Conservation (phyloP, 2,329 filamentous ascomycete species). For the Bertia moriformis region DNA sequence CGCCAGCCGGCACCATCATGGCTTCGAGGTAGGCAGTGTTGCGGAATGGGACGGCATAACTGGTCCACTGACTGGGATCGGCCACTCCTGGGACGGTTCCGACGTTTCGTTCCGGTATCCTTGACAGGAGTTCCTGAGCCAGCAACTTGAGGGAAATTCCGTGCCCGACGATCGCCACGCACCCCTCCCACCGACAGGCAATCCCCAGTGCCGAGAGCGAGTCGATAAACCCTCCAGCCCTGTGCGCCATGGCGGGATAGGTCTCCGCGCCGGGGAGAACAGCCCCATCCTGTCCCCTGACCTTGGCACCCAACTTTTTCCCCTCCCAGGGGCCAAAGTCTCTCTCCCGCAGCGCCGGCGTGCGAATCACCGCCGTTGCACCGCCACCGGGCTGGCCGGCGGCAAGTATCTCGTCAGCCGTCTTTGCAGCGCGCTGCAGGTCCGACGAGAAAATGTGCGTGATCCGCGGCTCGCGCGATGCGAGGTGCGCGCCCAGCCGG, state of each 20-base stretch:
- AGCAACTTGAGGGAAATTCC: not conserved
- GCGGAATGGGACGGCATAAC: conserved; percentile 7
- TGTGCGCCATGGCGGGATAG: conserved; percentile 20
- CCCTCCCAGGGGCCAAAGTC: conserved; percentile 63
- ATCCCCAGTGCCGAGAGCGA: not conserved
- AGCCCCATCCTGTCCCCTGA: conserved; percentile 5
- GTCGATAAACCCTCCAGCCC: conserved; percentile 6
- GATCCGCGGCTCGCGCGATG: conserved; percentile 17
- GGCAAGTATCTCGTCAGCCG: conserved; percentile 38
- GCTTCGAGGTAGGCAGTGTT: conserved; percentile 29
- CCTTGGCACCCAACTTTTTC: conserved; percentile 27
- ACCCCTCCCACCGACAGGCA: not conserved
- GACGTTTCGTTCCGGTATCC: not conserved
- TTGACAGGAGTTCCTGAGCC: not conserved
- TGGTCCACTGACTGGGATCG: conserved; percentile 7
- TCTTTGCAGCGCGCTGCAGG: conserved; percentile 58
- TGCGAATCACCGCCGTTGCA: conserved; percentile 4
- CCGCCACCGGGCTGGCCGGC: conserved; percentile 42
- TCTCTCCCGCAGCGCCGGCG: conserved; percentile 50
- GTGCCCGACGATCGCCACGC: not conserved
- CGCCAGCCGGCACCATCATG: conserved; percentile 2
- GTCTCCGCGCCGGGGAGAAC: conserved; percentile 15
- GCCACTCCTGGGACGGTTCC: conserved; percentile 20
- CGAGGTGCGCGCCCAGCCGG: conserved; percentile 52
- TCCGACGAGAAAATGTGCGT: conserved; percentile 66